These are phyloP conservation scores for Fusarium sp. DNA, from an alignment of 2,329 filamentous ascomycete genomes.

Conservation along the genomic window DNA sequence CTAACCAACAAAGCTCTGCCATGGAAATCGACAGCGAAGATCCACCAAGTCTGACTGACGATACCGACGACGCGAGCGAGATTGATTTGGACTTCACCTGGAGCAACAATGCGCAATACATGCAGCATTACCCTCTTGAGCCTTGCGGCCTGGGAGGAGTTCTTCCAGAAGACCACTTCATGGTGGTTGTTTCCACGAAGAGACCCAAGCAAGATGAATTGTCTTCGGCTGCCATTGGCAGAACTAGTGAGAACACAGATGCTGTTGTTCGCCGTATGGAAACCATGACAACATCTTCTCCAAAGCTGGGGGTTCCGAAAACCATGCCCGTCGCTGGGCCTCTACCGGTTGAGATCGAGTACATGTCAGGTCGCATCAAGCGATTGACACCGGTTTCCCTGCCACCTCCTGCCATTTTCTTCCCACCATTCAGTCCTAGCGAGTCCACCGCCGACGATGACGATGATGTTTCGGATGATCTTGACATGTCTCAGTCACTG, in stretches of 20 bases:
- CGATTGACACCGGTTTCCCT: conserved; percentile 60
- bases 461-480: conserved; percentile 42
- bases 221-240: not conserved
- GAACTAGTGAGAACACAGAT: conserved; percentile 51
- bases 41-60: conserved; percentile 50
- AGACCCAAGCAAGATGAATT: conserved; percentile 51
- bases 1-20: conserved; percentile 29
- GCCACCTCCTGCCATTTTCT: conserved; percentile 64
- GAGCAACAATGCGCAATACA: conserved; percentile 57
- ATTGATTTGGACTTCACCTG: conserved; percentile 60
- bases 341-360: conserved; percentile 56
- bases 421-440: conserved; percentile 58
- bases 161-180: conserved; percentile 72
- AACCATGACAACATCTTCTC: conserved; percentile 55
- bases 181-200: conserved; percentile 64
- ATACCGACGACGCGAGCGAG: conserved; percentile 52
- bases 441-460: conserved; percentile 52
- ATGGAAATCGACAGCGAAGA: conserved; percentile 47
- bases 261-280: conserved; percentile 57
- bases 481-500: conserved; percentile 47
- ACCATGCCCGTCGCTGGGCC: not conserved
- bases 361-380: conserved; percentile 56
- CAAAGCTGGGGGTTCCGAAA: conserved; percentile 29
- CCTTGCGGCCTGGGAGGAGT: conserved; percentile 70
- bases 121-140: conserved; percentile 57